Base-by-base conservation (phyloP, 2,329 filamentous ascomycete genomes). In the Verticillium tricorpus region DNA sequence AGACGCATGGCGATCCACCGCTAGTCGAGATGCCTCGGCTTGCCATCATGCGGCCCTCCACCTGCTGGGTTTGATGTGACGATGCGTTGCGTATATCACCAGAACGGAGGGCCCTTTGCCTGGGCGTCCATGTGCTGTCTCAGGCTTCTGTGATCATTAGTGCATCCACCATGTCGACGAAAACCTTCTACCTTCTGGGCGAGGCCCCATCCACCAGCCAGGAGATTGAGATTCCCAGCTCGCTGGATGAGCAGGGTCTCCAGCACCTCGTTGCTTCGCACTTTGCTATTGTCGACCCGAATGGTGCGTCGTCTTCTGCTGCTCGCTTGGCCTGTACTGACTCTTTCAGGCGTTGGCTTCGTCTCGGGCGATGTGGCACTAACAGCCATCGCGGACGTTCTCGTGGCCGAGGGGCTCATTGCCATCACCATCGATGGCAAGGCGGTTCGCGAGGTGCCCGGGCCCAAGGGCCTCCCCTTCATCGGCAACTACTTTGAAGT, bases 401-500 rank as follows among this genome's bases (percentile, higher is more conserved):
- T 76, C 2, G 69, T 72, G 1, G 68, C 69, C 14, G 63, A 71
- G 2, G 70, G 67, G 5, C 71, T 73, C 3, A 64, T 82, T 34
- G 74, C 74, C 60, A 74, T 84, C 64, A 78, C 75, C 5, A 76
- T 85, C 17, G 81, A 84, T 61, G 80, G 82, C 25, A 75, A 80
- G 40, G 67, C 74, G 4, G 78, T 85, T 7, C 80, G 78, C 1
- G 73, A 79, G 2, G 71, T 85, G 8, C 84, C 81, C 2, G 83
- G 84, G 0, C 81, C 83, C 5, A 71, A 70, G 19, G 78, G 76
- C 5, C 71, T 81, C 1, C 80, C 80, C 2, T 73, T 78, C n/a
- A 71, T 85, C 3, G 84, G 84, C 22, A 84, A 79, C 66, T 82
- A 78, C 70, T 80, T 81, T 55, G 82, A 85, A 63, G 70, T 85